phyloP scores from a whole-genome alignment of 306 rosid species.

The Spatholobus suberectus region DNA sequence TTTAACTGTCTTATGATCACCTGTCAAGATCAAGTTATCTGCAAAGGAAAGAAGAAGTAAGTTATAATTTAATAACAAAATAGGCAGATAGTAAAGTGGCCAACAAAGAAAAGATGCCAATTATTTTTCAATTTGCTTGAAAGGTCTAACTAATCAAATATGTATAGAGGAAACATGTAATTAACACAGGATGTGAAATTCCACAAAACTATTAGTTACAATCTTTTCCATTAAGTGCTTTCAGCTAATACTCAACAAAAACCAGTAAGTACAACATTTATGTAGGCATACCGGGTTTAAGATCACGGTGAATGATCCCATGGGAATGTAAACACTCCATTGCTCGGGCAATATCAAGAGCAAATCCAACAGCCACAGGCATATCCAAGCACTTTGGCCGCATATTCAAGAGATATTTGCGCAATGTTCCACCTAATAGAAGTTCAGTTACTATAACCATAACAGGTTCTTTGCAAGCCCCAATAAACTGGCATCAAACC shows the following conservation, averaged over 20 bases:
- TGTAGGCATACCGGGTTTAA: slow-evolving; percentile 77
- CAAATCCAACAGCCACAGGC: slow-evolving; percentile 73
- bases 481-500: slow-evolving; percentile 75
- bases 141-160: neutral
- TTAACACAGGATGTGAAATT: neutral
- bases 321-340: slow-evolving; percentile 93
- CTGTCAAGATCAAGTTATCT: slow-evolving; percentile 91
- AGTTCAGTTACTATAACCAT: slow-evolving; percentile 98
- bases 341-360: slow-evolving; percentile 89
- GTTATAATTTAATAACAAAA: too few species aligned
- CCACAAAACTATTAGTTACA: neutral
- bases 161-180: slow-evolving; percentile 1
- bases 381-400: slow-evolving; percentile 82
- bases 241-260: neutral
- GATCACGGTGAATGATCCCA: slow-evolving; percentile 96
- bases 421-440: slow-evolving; percentile 88
- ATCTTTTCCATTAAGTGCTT: neutral
- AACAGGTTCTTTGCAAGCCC: slow-evolving; percentile 95
- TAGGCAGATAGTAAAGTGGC: neutral
- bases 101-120: slow-evolving; percentile 6
- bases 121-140: slow-evolving; percentile 14
- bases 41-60: slow-evolving; percentile 36
- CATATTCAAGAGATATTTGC: slow-evolving; percentile 74
- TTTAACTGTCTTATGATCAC: slow-evolving; percentile 80
- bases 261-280: slow-evolving; percentile 16